A percentile compares a stretch with the other conserved stretches of the same genome.
These are phyloP conservation scores for Ceratocystiopsis minuta DNA, from an alignment of 2,329 filamentous ascomycete species.

Conservation along the genomic window DNA sequence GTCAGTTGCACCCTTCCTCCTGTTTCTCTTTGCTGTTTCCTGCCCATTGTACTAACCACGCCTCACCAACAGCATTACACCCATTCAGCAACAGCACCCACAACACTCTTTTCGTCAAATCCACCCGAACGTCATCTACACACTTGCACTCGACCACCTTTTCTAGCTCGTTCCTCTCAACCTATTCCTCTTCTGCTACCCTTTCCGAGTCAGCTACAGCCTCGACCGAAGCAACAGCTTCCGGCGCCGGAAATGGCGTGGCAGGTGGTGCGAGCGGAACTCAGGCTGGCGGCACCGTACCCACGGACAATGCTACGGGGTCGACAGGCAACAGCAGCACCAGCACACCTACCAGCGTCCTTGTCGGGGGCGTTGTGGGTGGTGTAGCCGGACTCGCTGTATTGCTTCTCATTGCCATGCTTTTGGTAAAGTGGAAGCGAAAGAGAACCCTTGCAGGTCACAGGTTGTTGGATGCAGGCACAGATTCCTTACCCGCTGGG, in stretches of 20 bases:
- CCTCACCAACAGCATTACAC: neutral
- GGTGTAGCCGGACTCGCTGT: slow-evolving; percentile 40
- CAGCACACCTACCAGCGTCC: slow-evolving; percentile 14
- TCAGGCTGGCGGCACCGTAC: slow-evolving; percentile 11
- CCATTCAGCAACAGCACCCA: slow-evolving; percentile 3
- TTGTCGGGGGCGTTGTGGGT: slow-evolving; percentile 40
- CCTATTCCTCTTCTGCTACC: neutral
- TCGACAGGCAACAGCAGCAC: slow-evolving; percentile 3
- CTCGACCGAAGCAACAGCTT: slow-evolving; percentile 3
- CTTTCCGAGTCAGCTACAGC: neutral
- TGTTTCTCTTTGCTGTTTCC: neutral
- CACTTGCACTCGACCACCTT: slow-evolving; percentile 4
- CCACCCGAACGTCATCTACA: slow-evolving; percentile 7
- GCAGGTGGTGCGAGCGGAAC: slow-evolving; percentile 10
- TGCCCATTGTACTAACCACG: neutral
- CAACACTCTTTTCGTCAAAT: slow-evolving; percentile 12
- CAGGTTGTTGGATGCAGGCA: slow-evolving; percentile 24
- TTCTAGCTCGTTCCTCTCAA: slow-evolving; percentile 1
- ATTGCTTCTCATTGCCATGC: slow-evolving; percentile 33
- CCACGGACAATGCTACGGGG: slow-evolving; percentile 11
- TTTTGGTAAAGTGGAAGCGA: slow-evolving; percentile 35
- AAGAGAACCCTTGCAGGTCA: slow-evolving; percentile 19
- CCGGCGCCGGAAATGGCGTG: neutral
- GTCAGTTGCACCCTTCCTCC: neutral
- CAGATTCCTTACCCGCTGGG: slow-evolving; percentile 4